Evolutionary conservation across 192 early-diverging fungal genomes (phyloP), one percentile per base, ranked within the genome.

Genomic region (Dimargaris verticillata): DNA sequence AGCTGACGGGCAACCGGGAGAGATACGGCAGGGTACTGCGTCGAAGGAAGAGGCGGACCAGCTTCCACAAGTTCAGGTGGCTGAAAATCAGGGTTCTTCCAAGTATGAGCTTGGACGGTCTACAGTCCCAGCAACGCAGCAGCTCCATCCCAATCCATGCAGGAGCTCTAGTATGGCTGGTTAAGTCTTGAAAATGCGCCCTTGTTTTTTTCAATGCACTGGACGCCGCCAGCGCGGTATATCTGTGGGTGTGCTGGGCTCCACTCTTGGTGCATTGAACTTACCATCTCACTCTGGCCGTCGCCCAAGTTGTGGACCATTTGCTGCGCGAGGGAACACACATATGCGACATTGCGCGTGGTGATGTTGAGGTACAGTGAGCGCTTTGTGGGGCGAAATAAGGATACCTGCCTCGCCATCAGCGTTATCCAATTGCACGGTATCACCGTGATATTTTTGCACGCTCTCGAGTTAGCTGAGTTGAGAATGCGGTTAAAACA

Each of bases 311-410:
- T 48, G 20, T 20, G 20, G 18, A 22, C 20, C 15, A 22, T 3
- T 22, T 17, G 15, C 11, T 48, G 47, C 4, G 47, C 25, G 12
- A 24, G 20, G 20, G 20, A 59, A 24, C n/a, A 41, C 7, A 59
- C 25, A 43, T 44, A 59, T 6, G 57, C 57, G 25, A 59, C 43
- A 43, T 59, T 59, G 42, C 57, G 57, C 2, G 38, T 15, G 4
- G 57, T 59, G 43, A 59, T 59, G n/a, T 59, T 59, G 42, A 59
- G 41, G 57, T 59, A 43, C n/a, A 22, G 41, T 3, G 41, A 59
- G 41, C 41, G 29, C 43, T 25, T 13, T 14, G 17, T 59, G 42
- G 57, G 57, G n/a, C 25, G 57, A 33, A 59, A 59, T 9, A 59
- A 25, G 0, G 38, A n/a, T 12, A 52, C 51, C 51, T 47, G 46